A percentile compares a stretch with the other conserved stretches of the same genome.
Evolutionary conservation across 2,329 filamentous ascomycete species (phyloP).

Genomic region (Penicillium sp.): DNA sequence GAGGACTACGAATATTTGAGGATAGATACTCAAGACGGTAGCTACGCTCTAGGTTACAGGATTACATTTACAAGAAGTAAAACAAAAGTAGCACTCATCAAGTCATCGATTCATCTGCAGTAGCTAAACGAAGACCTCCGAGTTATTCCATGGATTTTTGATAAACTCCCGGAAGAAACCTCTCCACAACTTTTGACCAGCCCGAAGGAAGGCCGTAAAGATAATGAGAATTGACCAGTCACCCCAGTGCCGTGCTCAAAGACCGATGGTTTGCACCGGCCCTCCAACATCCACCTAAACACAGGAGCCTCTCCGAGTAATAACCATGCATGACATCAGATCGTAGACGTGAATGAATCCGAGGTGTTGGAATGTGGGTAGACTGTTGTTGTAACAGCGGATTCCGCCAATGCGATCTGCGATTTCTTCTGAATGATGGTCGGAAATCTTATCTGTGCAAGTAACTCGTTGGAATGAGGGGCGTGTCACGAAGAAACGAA

Average conservation of each 20-base stretch:
- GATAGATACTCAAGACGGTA: not conserved
- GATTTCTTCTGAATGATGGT: conserved; percentile 12
- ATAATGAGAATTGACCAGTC: conserved; percentile 32
- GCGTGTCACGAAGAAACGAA: conserved; percentile 24
- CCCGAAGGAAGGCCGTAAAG: conserved; percentile 16
- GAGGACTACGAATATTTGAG: not conserved
- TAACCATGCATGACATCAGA: conserved; percentile 21
- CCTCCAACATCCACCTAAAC: conserved; percentile 31
- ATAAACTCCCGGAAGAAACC: conserved; percentile 31
- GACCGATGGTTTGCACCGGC: conserved; percentile 6
- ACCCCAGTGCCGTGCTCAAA: conserved; percentile 19
- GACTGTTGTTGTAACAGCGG: conserved; percentile 22
- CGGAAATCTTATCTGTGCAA: conserved; percentile 15
- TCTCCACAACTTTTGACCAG: conserved; percentile 28
- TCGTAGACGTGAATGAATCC: conserved; percentile 27
- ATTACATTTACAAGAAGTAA: not conserved
- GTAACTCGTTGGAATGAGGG: conserved; percentile 20
- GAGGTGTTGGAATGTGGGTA: conserved; percentile 20
- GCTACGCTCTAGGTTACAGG: not conserved
- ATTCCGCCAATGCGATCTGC: conserved; percentile 21
- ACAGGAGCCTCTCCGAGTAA: conserved; percentile 26
- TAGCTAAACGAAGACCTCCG: conserved; percentile 21
- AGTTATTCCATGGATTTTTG: conserved; percentile 23
- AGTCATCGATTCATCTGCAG: conserved; percentile 23
- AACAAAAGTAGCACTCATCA: conserved; percentile 12